Evolutionary conservation across 495 filamentous ascomycete species (phyloP), one percentile per base, ranked within the genome.

Genomic region (Neurospora intermedia): DNA sequence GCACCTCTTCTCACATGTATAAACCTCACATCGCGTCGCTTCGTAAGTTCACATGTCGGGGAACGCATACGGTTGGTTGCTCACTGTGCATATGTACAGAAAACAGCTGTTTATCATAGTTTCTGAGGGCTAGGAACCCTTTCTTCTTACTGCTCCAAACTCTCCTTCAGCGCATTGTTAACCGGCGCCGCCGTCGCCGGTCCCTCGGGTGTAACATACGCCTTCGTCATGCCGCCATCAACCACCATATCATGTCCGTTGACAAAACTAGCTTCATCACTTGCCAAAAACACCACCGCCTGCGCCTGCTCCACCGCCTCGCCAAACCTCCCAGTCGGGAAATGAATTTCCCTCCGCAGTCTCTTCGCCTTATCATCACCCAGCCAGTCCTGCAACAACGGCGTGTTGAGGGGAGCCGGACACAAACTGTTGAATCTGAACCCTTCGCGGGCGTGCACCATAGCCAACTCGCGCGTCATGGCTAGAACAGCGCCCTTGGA

Each of bases 191-290:
- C 75, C 15, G 89, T 84, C 4, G 94, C 84, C 3, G 91, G 89
- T 23, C 95, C 95, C 82, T 98, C 92, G 4, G 95, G 87, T 4
- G 96, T 98, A 41, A 97, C 92, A 80, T 98, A 98, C 31, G 94
- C 94, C 87, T 92, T 97, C 74, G 89, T 95, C 93, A 99, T 92
- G 38, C 96, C 96, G 54, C 95, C 95, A 77, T 98, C 96, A n/a
- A 98, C 95, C 9, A 95, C 90, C 83, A 99, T 96, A 76, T 98
- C 96, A 69, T 87, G 83, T 3, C 92, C 96, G 74, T 96, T 98
- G 69, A 98, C 91, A 75, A 97, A 99, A 82, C 93, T 92, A 78
- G 91, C 91, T 81, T 99, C 96, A 77, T 99, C 96, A 76, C 92
- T 96, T 4, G 96, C 96, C 70, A 99, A 84, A 82, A 98, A 99